A percentile compares a stretch with the other conserved stretches of the same genome.
These are phyloP conservation scores for Pelargonium cotyledonis DNA, from an alignment of 441 rosid species.

Conservation along the genomic window DNA sequence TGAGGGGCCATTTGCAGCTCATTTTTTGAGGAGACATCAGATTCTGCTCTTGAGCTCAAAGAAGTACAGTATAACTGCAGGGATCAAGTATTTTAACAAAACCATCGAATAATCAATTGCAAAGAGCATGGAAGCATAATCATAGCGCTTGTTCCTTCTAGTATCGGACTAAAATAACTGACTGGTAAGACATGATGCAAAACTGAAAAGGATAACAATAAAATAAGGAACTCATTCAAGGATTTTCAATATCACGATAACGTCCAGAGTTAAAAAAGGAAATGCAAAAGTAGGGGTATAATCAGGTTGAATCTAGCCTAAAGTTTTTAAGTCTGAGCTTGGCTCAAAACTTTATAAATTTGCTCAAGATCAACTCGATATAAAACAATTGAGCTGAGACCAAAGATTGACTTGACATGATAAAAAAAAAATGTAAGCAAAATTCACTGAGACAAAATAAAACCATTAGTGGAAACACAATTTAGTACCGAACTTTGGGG, in stretches of 20 bases:
- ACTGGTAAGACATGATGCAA: background rate
- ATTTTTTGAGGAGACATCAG: conserved; percentile 31
- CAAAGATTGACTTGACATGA: no score
- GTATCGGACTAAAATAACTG: no score
- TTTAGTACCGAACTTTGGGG: no score
- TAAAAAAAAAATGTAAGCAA: no score
- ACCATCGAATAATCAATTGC: background rate
- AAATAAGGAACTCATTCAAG: background rate
- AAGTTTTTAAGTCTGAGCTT: no score
- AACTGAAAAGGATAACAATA: background rate
- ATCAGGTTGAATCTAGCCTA: no score
- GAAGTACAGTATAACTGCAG: conserved; percentile 60
- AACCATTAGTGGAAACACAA: no score
- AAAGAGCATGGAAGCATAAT: conserved; percentile 5
- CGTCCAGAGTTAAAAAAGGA: background rate
- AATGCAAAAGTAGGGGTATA: background rate
- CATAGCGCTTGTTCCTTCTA: no score
- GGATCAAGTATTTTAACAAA: conserved; percentile 19
- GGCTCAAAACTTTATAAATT: no score
- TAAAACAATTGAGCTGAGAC: no score
- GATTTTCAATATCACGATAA: background rate
- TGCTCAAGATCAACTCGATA: no score
- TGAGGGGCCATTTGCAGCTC: conserved; percentile 85
- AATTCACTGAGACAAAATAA: no score
- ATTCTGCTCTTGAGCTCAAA: conserved; percentile 37